Conservation (phyloP, 306 rosid genomes). For the Cucumis hystrix region DNA sequence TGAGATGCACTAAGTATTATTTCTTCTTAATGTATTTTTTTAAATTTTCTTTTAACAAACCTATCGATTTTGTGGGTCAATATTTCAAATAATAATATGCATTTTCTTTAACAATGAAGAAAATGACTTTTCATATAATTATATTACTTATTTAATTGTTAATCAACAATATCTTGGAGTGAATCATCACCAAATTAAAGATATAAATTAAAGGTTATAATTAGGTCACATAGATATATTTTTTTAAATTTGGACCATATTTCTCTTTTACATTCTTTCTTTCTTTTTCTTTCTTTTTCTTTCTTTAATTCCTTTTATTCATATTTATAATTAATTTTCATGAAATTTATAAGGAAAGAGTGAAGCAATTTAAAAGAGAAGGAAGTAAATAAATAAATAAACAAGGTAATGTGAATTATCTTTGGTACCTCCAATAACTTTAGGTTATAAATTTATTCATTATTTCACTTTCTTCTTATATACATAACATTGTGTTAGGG, state of each 20-base stretch:
- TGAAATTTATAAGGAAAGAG: neutral
- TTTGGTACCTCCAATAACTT: neutral
- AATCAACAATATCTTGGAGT: neutral
- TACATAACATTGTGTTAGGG: too few species aligned
- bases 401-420: neutral
- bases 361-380: neutral
- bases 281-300: neutral
- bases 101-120: neutral
- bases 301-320: neutral
- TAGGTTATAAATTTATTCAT: neutral
- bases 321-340: neutral
- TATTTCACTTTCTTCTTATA: too few species aligned
- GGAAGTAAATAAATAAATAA: too few species aligned
- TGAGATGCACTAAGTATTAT: too few species aligned
- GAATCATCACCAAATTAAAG: neutral
- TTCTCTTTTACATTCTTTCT: neutral
- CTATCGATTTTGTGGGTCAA: too few species aligned
- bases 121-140: neutral
- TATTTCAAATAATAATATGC: too few species aligned
- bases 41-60: too few species aligned
- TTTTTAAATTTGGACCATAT: neutral
- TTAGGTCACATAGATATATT: neutral
- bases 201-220: neutral
- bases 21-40: too few species aligned
- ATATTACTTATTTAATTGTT: too few species aligned